phyloP scores from a whole-genome alignment of 2,329 filamentous ascomycete genomes.

The Biscogniauxia sp. region DNA sequence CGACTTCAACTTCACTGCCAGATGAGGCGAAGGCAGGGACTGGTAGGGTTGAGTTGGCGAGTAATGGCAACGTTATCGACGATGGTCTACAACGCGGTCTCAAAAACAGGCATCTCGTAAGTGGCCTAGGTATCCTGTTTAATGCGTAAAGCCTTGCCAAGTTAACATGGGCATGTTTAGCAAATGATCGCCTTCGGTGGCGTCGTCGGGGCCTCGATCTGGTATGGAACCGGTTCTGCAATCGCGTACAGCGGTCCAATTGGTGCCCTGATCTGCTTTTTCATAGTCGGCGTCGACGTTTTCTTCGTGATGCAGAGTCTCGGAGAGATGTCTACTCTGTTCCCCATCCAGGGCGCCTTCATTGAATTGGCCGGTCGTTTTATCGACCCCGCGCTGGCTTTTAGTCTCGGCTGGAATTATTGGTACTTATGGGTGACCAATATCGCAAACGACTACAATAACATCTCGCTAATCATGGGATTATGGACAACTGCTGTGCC shows the following conservation, averaged over 20 bases:
- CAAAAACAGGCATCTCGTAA: slow-evolving; percentile 28
- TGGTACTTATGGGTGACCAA: slow-evolving; percentile 47
- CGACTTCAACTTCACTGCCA: slow-evolving; percentile 5
- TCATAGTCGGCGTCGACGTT: slow-evolving; percentile 32
- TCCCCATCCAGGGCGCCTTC: slow-evolving; percentile 52
- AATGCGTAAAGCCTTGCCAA: neutral
- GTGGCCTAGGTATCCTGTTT: neutral
- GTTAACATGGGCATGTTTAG: slow-evolving; percentile 7
- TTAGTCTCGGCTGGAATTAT: slow-evolving; percentile 49
- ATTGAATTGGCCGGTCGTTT: slow-evolving; percentile 51
- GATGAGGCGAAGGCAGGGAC: slow-evolving; percentile 7
- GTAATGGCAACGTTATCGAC: slow-evolving; percentile 28
- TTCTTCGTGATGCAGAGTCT: slow-evolving; percentile 49
- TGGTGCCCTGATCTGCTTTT: slow-evolving; percentile 32
- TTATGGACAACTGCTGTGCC: slow-evolving; percentile 44
- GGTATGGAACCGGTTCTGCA: slow-evolving; percentile 30
- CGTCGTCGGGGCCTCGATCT: slow-evolving; percentile 29
- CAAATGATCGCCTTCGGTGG: slow-evolving; percentile 32
- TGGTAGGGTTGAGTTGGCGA: slow-evolving; percentile 11
- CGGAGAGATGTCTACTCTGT: slow-evolving; percentile 55
- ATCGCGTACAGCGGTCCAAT: slow-evolving; percentile 32
- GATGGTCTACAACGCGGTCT: slow-evolving; percentile 29
- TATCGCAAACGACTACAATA: slow-evolving; percentile 42
- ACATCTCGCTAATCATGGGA: slow-evolving; percentile 42
- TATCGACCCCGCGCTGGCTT: slow-evolving; percentile 45